Percentiles rank a stretch among this genome's conserved stretches.
Conservation (phyloP, 345 rosid genomes). For the Eucalyptus pumila region DNA sequence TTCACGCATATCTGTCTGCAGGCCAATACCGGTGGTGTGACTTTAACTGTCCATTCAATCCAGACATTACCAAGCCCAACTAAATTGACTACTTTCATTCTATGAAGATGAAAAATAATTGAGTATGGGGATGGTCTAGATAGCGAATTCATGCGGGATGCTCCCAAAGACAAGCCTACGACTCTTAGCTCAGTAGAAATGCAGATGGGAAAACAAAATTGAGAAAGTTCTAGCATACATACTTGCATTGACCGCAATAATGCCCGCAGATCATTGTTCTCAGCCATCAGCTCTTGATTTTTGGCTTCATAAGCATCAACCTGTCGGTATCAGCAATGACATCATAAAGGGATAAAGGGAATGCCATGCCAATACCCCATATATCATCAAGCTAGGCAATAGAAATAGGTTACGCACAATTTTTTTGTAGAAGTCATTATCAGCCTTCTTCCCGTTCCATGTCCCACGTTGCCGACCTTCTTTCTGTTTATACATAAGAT, state of each 20-base stretch:
- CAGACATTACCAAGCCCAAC: background rate
- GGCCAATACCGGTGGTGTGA: background rate
- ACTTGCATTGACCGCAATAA: conserved; percentile 91
- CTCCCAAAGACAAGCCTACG: background rate
- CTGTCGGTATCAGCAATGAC: conserved; percentile 13
- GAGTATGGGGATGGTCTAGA: background rate
- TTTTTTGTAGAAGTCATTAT: conserved; percentile 87
- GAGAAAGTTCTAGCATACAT: background rate
- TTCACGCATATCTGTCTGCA: conserved; percentile 89
- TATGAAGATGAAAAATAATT: background rate
- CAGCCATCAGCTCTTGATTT: conserved; percentile 85
- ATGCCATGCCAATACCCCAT: background rate
- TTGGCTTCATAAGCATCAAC: conserved; percentile 94
- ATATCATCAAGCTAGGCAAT: background rate
- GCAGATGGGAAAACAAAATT: background rate
- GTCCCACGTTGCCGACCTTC: conserved; percentile 99
- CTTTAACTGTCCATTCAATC: background rate
- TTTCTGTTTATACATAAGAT: conserved; percentile 35
- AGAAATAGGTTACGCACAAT: conserved; percentile 39
- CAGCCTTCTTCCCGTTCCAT: conserved; percentile 97
- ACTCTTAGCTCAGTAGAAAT: background rate
- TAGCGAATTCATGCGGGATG: background rate
- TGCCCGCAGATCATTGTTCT: conserved; percentile 84
- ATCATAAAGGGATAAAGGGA: background rate
- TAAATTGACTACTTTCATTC: background rate